Base-by-base conservation (phyloP, 1,139 yeast genomes). In the Scheffersomyces insectosa region DNA sequence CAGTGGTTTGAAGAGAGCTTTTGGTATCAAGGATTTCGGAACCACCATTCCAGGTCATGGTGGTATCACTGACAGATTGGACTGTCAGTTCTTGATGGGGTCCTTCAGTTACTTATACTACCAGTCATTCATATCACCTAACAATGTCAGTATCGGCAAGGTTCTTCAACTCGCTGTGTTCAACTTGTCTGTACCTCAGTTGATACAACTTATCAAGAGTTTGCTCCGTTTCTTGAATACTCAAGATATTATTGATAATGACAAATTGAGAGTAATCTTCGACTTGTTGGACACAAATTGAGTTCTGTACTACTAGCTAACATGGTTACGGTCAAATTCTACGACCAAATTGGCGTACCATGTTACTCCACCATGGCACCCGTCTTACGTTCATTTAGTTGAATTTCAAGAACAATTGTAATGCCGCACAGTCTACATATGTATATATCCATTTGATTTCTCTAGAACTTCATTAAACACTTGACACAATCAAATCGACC, bases 21-120 rank as follows among this genome's bases (percentile, higher is more conserved):
- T 93, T 70, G 88, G 95, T 57, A 91, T 91, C 45, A 88, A 88
- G 66, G 96, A 88, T 64, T 88, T 88, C 59, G 96, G 96, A 47
- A 91, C 88, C 60, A 87, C 96, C 14, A 88, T 88, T 50, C 96
- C 96, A 9, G 99, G 99, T 32, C 99, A 93, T 61, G 99, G 99
- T 48, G 99, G 99, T 52, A 83, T 93, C 52, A 91, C 97, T 28
- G 99, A 93, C 65, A 81, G 99, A 68, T 85, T 93, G 75, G 99
- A 93, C 69, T 93, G 99, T 68, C 99, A 93, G 68, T 93, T 93
- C 62, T 74, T 93, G 54, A 93, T 93, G 98, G 99, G 99, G 9
- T 89, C 96, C 35, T 93, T 93, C 63, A 80, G 95, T 37, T 91
- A 90, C 62, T 76, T 93, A 52, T 93, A 93, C 71, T 91, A 85